Evolutionary conservation across 1,139 yeast species (phyloP), one percentile per base, ranked within the genome.

Genomic region (Hansenula lynferdii): DNA sequence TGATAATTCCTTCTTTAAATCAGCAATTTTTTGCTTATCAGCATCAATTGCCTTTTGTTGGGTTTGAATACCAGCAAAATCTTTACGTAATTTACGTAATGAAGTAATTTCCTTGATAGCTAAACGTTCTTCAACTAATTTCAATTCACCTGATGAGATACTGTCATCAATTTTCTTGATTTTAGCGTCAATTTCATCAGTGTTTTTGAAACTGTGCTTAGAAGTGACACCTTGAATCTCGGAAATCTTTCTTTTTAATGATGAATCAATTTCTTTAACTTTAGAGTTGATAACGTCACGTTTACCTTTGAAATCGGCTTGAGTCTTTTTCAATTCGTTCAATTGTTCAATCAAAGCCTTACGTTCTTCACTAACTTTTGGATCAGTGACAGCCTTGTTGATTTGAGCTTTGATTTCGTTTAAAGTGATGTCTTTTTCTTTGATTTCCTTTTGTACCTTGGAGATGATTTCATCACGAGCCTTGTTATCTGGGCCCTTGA

Each of bases 41-140:
- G 71, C 72, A 58, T 89, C 97, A 59, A 92, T 83, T 37, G 81
- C 74, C 51, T 76, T 76, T 70, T 89, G 97, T 54, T 77, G 75
- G 53, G 78, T 77, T 57, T 81, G 89, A 53, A 90, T 70, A 34
- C 77, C 72, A 36, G 79, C 79, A 60, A 87, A 85, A 62, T 83
- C 94, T 65, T 84, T 85, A 60, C 81, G 79, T 58, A 84, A 69
- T 67, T 86, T 87, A 65, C 94, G 82, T 62, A 92, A 75, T 38
- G 81, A 67, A 40, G 89, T 76, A 72, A 89, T 85, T 66, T 92
- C 97, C 67, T 85, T 85, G 53, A 94, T 79, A 51, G 72, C 68
- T 61, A 81, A 76, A 70, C 89, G 84, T 72, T 94, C 99, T 48
- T 92, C 96, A 39, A 90, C 97, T 58, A 94, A 77, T 57, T 87